These are phyloP conservation scores for Porphyridium purpureum DNA, from an alignment of 23 red algal species.

Conservation along the genomic window DNA sequence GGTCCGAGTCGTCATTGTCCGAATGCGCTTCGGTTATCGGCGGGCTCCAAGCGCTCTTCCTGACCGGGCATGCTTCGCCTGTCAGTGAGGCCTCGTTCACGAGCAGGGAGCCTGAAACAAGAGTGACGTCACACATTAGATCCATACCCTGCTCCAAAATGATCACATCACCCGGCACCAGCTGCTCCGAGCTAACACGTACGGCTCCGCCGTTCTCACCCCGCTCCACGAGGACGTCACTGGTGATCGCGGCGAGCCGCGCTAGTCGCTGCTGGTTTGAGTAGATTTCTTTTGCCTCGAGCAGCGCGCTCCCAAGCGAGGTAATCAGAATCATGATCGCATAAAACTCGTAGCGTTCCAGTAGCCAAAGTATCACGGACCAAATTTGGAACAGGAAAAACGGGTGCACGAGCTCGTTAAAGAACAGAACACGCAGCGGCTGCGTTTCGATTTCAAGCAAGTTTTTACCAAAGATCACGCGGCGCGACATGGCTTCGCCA, in stretches of 20 bases:
- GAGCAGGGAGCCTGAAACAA: constrained; percentile 7
- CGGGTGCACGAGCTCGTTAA: constrained; percentile 2
- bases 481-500: neutral
- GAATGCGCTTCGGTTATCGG: neutral
- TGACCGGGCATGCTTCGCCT: constrained; percentile 13
- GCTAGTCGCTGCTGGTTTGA: constrained; percentile 4
- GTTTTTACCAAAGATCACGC: neutral
- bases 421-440: constrained; percentile 2
- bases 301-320: neutral
- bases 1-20: neutral
- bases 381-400: constrained; percentile 20
- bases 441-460: neutral
- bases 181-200: constrained; percentile 1
- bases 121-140: constrained; percentile 12
- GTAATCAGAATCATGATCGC: constrained; percentile 5
- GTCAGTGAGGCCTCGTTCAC: constrained; percentile 19
- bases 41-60: constrained; percentile 7
- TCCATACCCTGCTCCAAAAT: constrained; percentile 5
- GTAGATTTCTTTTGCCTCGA: constrained; percentile 12
- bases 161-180: constrained; percentile 19
- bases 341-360: constrained; percentile 8
- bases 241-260: constrained; percentile 9
- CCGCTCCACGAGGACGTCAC: constrained; percentile 4
- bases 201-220: neutral
- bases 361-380: constrained; percentile 12